Conservation (phyloP, 2,329 filamentous ascomycete species). For the Penicillium sp. region DNA sequence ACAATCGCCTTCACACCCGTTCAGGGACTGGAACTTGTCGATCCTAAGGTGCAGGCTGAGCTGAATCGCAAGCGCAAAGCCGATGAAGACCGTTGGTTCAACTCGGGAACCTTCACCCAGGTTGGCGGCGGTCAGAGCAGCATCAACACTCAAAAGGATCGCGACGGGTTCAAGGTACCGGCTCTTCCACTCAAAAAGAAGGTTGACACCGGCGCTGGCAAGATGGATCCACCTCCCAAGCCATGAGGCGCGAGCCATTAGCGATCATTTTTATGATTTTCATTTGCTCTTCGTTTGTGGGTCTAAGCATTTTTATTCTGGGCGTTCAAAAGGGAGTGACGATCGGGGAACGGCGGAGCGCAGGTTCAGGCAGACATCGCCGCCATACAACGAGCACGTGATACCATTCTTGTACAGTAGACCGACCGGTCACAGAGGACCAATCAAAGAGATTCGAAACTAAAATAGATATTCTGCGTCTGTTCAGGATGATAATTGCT, state of each 20-base stretch:
- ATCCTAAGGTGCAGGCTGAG: constrained; percentile 87
- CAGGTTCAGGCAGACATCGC: constrained; percentile 8
- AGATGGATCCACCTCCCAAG: constrained; percentile 50
- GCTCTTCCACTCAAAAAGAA: constrained; percentile 73
- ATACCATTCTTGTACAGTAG: constrained; percentile 22
- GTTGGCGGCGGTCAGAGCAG: constrained; percentile 54
- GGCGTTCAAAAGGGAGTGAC: constrained; percentile 16
- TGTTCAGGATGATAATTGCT: background rate
- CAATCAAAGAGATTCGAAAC: constrained; percentile 2
- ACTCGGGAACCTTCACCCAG: constrained; percentile 95
- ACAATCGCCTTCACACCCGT: constrained; percentile 92
- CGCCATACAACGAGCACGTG: constrained; percentile 11
- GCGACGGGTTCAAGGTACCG: constrained; percentile 80
- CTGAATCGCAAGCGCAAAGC: constrained; percentile 87
- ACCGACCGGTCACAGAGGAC: background rate
- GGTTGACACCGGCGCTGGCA: constrained; percentile 63
- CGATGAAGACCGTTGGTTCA: constrained; percentile 96
- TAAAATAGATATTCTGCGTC: background rate
- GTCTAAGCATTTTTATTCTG: constrained; percentile 13
- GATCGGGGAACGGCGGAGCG: constrained; percentile 2
- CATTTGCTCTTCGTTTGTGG: constrained; percentile 11
- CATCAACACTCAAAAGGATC: constrained; percentile 37
- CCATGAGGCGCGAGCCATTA: constrained; percentile 23
- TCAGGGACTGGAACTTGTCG: constrained; percentile 91
- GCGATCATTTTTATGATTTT: background rate